A percentile compares a stretch with the other conserved stretches of the same genome.
phyloP scores from a whole-genome alignment of 2,329 filamentous ascomycete species.

The Ceratocystis lukuohia region DNA sequence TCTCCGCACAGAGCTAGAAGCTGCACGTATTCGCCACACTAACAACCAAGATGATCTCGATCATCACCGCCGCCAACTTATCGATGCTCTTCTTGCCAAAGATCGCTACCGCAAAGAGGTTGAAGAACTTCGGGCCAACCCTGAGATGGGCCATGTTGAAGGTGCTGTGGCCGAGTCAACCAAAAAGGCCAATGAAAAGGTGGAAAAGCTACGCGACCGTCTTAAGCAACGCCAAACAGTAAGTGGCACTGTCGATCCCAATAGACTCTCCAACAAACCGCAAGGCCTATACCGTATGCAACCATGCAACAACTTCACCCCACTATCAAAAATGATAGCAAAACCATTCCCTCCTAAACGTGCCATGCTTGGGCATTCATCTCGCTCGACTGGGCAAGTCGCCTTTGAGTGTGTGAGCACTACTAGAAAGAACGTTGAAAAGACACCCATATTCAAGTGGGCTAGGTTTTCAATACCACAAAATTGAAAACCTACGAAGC shows the following conservation, averaged over 20 bases:
- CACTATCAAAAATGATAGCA: not conserved
- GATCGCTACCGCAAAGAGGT: conserved; percentile 44
- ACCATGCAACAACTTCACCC: conserved; percentile 12
- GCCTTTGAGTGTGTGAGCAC: conserved; percentile 17
- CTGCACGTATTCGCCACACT: conserved; percentile 39
- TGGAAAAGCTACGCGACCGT: conserved; percentile 43
- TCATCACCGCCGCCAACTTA: conserved; percentile 44
- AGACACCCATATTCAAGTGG: not conserved
- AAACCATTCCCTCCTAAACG: conserved; percentile 7
- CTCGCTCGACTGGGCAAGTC: conserved; percentile 16
- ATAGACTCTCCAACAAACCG: not conserved
- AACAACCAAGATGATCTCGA: conserved; percentile 39
- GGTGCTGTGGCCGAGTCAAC: conserved; percentile 27
- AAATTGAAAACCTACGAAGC: not conserved
- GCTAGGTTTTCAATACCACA: not conserved
- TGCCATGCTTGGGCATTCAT: conserved; percentile 8
- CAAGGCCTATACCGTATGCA: conserved; percentile 9
- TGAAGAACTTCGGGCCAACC: conserved; percentile 31
- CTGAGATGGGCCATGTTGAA: conserved; percentile 27
- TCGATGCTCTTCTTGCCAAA: conserved; percentile 46
- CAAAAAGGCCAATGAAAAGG: conserved; percentile 37
- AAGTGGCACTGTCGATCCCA: conserved; percentile 26
- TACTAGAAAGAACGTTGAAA: too few species aligned
- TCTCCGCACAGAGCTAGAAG: conserved; percentile 44
- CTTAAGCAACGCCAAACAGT: conserved; percentile 47